These are phyloP conservation scores for Neonectria punicea DNA, from an alignment of 2,329 filamentous ascomycete genomes.

Conservation along the genomic window DNA sequence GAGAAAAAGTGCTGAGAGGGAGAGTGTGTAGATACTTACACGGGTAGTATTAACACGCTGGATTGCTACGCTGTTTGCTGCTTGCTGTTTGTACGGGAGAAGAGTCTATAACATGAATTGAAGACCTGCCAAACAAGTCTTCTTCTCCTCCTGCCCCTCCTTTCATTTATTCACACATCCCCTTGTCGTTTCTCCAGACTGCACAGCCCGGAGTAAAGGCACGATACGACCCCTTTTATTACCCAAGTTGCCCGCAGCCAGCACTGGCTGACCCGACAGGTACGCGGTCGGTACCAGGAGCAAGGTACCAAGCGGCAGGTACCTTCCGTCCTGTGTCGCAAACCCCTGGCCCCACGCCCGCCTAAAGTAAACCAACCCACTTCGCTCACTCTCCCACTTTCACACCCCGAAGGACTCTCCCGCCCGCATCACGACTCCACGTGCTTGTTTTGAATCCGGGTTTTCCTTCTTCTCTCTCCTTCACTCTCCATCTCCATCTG, in stretches of 20 bases:
- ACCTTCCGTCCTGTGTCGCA: slow-evolving; percentile 12
- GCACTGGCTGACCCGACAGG: not conserved
- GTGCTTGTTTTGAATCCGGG: slow-evolving; percentile 42
- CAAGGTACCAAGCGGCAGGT: slow-evolving; percentile 13
- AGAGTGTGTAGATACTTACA: not conserved
- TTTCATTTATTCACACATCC: slow-evolving; percentile 41
- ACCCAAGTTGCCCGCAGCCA: not conserved
- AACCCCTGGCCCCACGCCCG: slow-evolving; percentile 22
- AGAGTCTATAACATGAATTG: not conserved
- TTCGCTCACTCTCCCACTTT: slow-evolving; percentile 14
- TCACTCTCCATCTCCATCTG: slow-evolving; percentile 18
- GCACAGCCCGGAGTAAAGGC: slow-evolving; percentile 15
- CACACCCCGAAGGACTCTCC: slow-evolving; percentile 28
- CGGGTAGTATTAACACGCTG: no score
- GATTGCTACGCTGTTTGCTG: no score
- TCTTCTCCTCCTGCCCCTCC: slow-evolving; percentile 17
- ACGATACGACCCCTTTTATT: slow-evolving; percentile 11
- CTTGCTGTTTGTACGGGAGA: not conserved
- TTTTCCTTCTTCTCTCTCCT: slow-evolving; percentile 36
- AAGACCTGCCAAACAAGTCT: not conserved
- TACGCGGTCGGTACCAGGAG: slow-evolving; percentile 5
- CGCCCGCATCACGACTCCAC: slow-evolving; percentile 39
- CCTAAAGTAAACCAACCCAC: not conserved
- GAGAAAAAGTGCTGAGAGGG: not conserved
- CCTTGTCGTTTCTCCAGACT: slow-evolving; percentile 27